phyloP scores from a whole-genome alignment of 192 early-diverging fungal species.

The Coemansia sp. region DNA sequence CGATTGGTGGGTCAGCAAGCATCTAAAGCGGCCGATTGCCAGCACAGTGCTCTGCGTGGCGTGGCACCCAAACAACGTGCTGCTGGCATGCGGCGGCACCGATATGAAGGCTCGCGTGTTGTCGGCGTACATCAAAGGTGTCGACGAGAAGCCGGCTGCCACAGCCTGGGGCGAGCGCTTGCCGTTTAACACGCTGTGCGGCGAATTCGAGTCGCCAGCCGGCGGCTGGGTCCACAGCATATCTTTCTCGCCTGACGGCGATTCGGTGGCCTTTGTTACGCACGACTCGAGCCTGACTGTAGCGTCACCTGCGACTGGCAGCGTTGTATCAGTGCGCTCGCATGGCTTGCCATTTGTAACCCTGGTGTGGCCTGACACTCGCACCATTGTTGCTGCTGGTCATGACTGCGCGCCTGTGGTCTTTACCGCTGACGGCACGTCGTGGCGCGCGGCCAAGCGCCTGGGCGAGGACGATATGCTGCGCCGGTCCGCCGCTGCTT shows the following conservation, averaged over 20 bases:
- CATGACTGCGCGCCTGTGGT: slow-evolving; percentile 93
- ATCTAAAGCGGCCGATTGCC: slow-evolving; percentile 90
- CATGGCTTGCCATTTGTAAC: slow-evolving; percentile 74
- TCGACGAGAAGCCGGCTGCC: slow-evolving; percentile 86
- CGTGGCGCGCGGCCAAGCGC: slow-evolving; percentile 57
- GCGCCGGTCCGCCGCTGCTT: slow-evolving; percentile 45
- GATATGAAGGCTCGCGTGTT: slow-evolving; percentile 92
- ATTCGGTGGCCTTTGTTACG: slow-evolving; percentile 75
- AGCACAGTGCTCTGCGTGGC: slow-evolving; percentile 85
- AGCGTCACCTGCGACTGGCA: slow-evolving; percentile 63
- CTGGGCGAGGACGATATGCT: slow-evolving; percentile 79
- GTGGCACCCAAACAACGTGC: slow-evolving; percentile 97
- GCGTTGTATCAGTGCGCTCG: slow-evolving; percentile 62
- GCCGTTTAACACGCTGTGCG: slow-evolving; percentile 89
- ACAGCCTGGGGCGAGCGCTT: slow-evolving; percentile 92
- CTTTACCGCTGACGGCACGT: slow-evolving; percentile 59
- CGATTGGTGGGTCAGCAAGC: slow-evolving; percentile 96
- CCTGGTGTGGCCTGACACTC: slow-evolving; percentile 73
- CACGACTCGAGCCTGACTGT: slow-evolving; percentile 88
- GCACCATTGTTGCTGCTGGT: slow-evolving; percentile 81
- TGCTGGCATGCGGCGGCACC: slow-evolving; percentile 86
- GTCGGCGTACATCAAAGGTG: slow-evolving; percentile 92
- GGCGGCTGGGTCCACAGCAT: slow-evolving; percentile 94
- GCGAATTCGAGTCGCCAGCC: slow-evolving; percentile 71
- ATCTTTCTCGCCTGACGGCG: slow-evolving; percentile 83